Conservation (phyloP, 2,329 filamentous ascomycete species). For the Onygenales sp. region DNA sequence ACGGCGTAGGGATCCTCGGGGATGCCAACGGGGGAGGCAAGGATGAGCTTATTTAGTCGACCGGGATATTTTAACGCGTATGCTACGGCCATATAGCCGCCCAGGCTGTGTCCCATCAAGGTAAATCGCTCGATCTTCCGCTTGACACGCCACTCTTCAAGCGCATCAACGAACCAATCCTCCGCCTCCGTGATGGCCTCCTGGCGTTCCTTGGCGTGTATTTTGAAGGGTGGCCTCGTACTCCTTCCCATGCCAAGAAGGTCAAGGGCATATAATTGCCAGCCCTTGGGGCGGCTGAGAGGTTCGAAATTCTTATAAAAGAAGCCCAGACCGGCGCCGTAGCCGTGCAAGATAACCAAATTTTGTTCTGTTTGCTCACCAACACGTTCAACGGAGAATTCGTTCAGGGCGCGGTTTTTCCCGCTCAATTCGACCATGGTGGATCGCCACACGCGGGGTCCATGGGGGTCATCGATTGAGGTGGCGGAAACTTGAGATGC, state of each 20-base stretch:
- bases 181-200: constrained; percentile 82
- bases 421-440: constrained; percentile 76
- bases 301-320: constrained; percentile 98
- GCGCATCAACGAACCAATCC: constrained; percentile 87
- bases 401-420: constrained; percentile 80
- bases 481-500: constrained; percentile 38
- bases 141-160: constrained; percentile 90
- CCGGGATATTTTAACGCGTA: constrained; percentile 97
- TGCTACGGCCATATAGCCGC: constrained; percentile 88
- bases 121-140: constrained; percentile 90
- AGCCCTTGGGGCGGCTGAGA: constrained; percentile 65
- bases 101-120: constrained; percentile 82
- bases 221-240: constrained; percentile 70
- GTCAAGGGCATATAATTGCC: constrained; percentile 89
- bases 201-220: constrained; percentile 70
- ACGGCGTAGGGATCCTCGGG: constrained; percentile 90
- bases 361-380: constrained; percentile 74
- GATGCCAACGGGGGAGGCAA: constrained; percentile 88
- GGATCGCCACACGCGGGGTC: constrained; percentile 76
- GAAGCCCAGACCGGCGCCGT: constrained; percentile 90
- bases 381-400: constrained; percentile 79
- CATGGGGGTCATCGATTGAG: constrained; percentile 62
- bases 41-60: constrained; percentile 86
- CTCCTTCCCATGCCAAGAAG: constrained; percentile 92
- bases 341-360: constrained; percentile 91